These are phyloP conservation scores for Seminavis robusta DNA, from an alignment of 108 stramenopile species.

Conservation along the genomic window DNA sequence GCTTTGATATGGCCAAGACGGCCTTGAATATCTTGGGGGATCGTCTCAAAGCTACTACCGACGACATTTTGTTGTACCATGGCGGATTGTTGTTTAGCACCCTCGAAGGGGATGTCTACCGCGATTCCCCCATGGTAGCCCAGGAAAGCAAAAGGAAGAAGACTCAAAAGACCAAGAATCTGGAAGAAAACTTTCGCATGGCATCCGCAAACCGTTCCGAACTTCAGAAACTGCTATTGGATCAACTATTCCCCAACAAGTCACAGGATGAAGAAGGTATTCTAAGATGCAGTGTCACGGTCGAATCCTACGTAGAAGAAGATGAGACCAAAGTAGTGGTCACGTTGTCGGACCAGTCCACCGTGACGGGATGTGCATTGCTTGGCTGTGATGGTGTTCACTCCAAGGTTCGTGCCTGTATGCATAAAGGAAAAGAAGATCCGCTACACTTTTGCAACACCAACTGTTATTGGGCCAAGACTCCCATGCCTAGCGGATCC, in stretches of 20 bases:
- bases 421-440: constrained; percentile 12
- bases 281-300: constrained; percentile 2
- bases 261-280: constrained; percentile 7
- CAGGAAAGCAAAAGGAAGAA: too few relatives aligned
- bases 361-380: constrained; percentile 10
- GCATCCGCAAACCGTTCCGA: constrained; percentile 15
- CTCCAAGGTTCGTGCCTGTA: constrained; percentile 3
- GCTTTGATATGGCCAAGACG: constrained; percentile 23
- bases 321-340: constrained; percentile 60
- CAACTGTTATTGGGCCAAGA: constrained; percentile 23
- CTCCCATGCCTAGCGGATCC: constrained; percentile 4
- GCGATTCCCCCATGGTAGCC: not conserved
- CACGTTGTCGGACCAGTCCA: constrained; percentile 1
- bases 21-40: constrained; percentile 17
- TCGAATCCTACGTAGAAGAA: constrained; percentile 21
- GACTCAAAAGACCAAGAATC: too few relatives aligned
- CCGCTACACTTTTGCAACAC: constrained; percentile 14
- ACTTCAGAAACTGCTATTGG: constrained; percentile 8
- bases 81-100: not conserved
- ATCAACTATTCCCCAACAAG: constrained; percentile 3
- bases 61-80: not conserved
- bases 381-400: constrained; percentile 34
- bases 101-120: not conserved
- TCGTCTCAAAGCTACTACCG: constrained; percentile 2
- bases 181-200: too few relatives aligned